phyloP scores from a whole-genome alignment of 73 alveolate species.

The Paraurostyla sp. region DNA sequence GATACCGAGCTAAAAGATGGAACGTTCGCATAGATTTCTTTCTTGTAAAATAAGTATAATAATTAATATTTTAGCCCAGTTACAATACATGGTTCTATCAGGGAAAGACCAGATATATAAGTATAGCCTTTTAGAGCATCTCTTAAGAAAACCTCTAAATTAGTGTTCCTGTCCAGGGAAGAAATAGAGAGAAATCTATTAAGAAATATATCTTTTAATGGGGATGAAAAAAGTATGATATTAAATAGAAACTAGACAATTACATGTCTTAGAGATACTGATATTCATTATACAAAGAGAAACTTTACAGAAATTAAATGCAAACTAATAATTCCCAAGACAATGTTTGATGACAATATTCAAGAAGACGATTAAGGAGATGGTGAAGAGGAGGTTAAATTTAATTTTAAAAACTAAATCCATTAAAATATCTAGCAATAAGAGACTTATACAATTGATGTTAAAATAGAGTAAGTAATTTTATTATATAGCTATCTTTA shows the following conservation, averaged over 20 bases:
- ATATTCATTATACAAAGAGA: constrained; percentile 31
- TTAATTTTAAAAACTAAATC: not conserved
- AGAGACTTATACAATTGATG: constrained; percentile 18
- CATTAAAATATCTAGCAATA: not conserved
- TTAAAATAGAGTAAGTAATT: constrained; percentile 2
- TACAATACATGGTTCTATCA: not conserved
- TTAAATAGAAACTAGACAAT: not conserved
- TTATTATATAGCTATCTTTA: too few relatives aligned
- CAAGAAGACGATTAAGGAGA: not conserved
- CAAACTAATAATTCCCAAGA: not conserved
- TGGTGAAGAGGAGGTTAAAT: not conserved
- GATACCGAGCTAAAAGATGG: constrained; percentile 24
- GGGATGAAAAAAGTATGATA: not conserved
- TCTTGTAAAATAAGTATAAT: not conserved
- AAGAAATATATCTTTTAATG: constrained; percentile 3
- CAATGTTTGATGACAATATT: not conserved
- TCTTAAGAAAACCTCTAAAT: not conserved
- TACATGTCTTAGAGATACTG: constrained; percentile 11
- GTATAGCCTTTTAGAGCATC: not conserved
- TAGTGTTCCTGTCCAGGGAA: constrained; percentile 8
- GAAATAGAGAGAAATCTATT: not conserved
- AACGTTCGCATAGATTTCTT: not conserved
- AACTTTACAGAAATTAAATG: not conserved
- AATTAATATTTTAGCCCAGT: not conserved
- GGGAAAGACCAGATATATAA: constrained; percentile 15